Base-by-base conservation (phyloP, 805 yeast species). In the Monosporozyma yasuniensis region DNA sequence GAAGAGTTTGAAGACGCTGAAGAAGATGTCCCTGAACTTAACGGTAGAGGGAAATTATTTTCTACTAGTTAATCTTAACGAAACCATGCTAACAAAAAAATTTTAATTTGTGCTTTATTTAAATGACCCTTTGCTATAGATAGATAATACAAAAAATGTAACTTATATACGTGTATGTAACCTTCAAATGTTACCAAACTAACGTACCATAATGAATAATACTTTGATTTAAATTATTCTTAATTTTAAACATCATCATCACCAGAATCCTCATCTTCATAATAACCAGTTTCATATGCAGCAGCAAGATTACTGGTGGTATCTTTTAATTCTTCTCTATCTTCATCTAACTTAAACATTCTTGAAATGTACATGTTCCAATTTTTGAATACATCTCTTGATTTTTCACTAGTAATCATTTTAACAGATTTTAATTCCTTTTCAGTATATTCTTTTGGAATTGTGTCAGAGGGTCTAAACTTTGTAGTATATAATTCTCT, bases 301-400 rank as follows among this genome's bases (percentile, higher is more conserved):
- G 67, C 63, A 0, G 75, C 72, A 41, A 77, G 47, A 2, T 64
- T 61, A 2, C 72, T 74, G 9, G 81, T 54, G 21, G 72, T 72
- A 42, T 81, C 81, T 11, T 75, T 69, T 46, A 79, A 58, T 41
- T 78, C 83, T 41, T 75, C 79, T 52, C 79, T 67, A 35, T 79
- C 84, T 8, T 55, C 51, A 52, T 79, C 84, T 12, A 61, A 65
- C 42, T 62, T 56, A 14, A 70, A 57, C 28, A 54, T 53, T 42
- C 52, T 67, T 2, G 66, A 58, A 0, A 70, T 66, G 46, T 66
- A 56, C 5, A 59, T 57, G 30, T 57, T 60, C 72, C 66, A 65
- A 14, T 60, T 52, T 43, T 56, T 61, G 48, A 58, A 61, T 12
- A 63, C 59, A 42, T 58, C 59, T 50, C 69, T 58, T 37, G 56